Conservation (phyloP, 345 rosid species). For the Sisymbrium altissimum region DNA sequence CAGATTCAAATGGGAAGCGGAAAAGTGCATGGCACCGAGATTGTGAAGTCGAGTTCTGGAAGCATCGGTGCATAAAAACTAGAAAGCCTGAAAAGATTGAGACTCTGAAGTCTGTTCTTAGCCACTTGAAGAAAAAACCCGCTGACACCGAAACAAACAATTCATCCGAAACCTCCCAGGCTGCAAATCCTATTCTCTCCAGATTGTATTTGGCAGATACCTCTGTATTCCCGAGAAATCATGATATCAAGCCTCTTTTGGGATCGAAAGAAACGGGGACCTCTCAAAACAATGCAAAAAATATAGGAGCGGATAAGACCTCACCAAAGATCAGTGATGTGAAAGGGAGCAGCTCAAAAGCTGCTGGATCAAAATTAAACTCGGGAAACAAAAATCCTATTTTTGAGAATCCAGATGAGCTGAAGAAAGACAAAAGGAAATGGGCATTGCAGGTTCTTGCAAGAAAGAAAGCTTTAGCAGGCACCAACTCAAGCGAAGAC, state of each 20-base stretch:
- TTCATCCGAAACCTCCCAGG: slow-evolving; percentile 40
- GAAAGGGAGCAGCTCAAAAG: slow-evolving; percentile 43
- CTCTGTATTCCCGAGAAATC: slow-evolving; percentile 90
- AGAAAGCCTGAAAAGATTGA: slow-evolving; percentile 88
- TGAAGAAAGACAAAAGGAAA: slow-evolving; percentile 79
- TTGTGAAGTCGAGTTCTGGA: slow-evolving; percentile 99
- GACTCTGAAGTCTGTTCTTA: slow-evolving; percentile 87
- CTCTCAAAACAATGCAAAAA: slow-evolving; percentile 43
- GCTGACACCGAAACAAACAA: slow-evolving; percentile 38
- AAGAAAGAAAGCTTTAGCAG: slow-evolving; percentile 65
- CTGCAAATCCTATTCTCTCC: slow-evolving; percentile 73
- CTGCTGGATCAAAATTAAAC: slow-evolving; percentile 43
- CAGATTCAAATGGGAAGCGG: slow-evolving; percentile 75
- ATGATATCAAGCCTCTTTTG: slow-evolving; percentile 76
- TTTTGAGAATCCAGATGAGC: slow-evolving; percentile 44
- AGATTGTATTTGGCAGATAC: slow-evolving; percentile 95
- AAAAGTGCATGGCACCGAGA: slow-evolving; percentile 93
- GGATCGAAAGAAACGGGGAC: slow-evolving; percentile 36
- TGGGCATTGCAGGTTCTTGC: slow-evolving; percentile 97
- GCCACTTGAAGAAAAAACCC: slow-evolving; percentile 57
- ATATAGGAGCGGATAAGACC: slow-evolving; percentile 37
- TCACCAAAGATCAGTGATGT: slow-evolving; percentile 41
- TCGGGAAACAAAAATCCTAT: slow-evolving; percentile 31
- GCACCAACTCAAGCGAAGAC: slow-evolving; percentile 47
- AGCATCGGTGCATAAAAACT: slow-evolving; percentile 76